Evolutionary conservation across 345 rosid genomes (phyloP), one percentile per base, ranked within the genome.

Genomic region (Boechera divaricarpa): DNA sequence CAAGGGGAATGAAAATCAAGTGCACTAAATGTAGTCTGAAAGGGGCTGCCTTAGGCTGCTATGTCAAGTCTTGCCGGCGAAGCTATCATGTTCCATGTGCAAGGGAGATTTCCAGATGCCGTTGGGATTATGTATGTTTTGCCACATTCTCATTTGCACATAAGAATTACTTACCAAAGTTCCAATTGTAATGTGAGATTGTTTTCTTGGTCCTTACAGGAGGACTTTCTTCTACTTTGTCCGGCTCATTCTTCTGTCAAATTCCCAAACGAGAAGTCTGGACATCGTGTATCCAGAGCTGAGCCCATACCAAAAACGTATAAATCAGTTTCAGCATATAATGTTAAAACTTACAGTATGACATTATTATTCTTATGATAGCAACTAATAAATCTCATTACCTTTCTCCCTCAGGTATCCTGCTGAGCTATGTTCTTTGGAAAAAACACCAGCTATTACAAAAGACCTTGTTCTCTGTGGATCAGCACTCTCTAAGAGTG

Each of bases 31-130:
- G 98, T 77, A 84, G 86, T 55, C 83, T 78, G 28, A 94, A 94
- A 82, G 98, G 96, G 6, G 96, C 96, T 48, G 93, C 97, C 26
- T 80, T 94, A 48, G 98, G 97, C 58, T 94, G 98, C 83, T 91
- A 78, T 79, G 76, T 77, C n/a, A 83, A 77, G 72, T 91, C 93
- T 66, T 91, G 97, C 78, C 83, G 88, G 49, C 82, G 84, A 79
- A 90, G 88, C 73, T 94, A 91, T 77, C 97, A 94, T 83, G 83
- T 82, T 80, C 88, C 92, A 15, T 94, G 97, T 85, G 94, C 97
- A 49, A 59, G 47, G 39, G 82, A 89, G 77, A 80, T 80, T 10
- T 47, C 84, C 3, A 84, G 76, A 45, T 91, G 97, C 68, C 89
- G 98, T 28, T 94, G 98, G 98, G 93, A 90, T 63, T 24, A 55